Percentiles rank a stretch among this genome's conserved stretches.
Evolutionary conservation across 169 alveolate species (phyloP).

Genomic region (Plasmodium falciparum): DNA sequence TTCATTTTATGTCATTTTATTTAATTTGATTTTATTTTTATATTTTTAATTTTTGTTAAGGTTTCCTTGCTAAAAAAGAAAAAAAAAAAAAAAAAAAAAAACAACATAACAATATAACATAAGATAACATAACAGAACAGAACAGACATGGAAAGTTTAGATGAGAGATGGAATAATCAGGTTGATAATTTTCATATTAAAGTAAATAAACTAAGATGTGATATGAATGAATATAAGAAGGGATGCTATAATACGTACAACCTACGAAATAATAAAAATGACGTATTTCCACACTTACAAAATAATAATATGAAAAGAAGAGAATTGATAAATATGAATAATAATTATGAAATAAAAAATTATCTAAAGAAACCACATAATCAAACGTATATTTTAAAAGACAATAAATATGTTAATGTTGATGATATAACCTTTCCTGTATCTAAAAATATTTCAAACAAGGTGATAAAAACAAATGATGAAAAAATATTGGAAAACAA

Average conservation of each 20-base stretch:
- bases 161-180: conserved; percentile 52
- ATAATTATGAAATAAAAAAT: conserved; percentile 27
- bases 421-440: conserved; percentile 34
- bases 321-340: conserved; percentile 57
- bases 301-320: conserved; percentile 33
- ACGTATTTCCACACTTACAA: conserved; percentile 10
- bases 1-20: neutral
- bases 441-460: conserved; percentile 48
- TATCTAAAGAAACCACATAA: conserved; percentile 20
- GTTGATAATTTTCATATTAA: conserved; percentile 40
- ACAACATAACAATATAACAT: neutral
- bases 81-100: neutral
- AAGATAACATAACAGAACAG: neutral
- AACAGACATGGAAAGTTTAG: conserved; percentile 31
- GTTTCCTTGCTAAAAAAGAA: neutral
- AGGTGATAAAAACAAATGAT: conserved; percentile 64
- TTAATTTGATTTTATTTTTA: neutral
- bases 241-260: conserved; percentile 14
- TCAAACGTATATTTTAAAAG: conserved; percentile 13
- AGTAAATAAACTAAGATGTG: conserved; percentile 39
- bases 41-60: neutral
- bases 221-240: conserved; percentile 41
- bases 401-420: conserved; percentile 9
- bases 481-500: conserved; percentile 30
- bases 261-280: conserved; percentile 16